phyloP scores from a whole-genome alignment of 2,329 filamentous ascomycete genomes.

The Fusarium dimerum region DNA sequence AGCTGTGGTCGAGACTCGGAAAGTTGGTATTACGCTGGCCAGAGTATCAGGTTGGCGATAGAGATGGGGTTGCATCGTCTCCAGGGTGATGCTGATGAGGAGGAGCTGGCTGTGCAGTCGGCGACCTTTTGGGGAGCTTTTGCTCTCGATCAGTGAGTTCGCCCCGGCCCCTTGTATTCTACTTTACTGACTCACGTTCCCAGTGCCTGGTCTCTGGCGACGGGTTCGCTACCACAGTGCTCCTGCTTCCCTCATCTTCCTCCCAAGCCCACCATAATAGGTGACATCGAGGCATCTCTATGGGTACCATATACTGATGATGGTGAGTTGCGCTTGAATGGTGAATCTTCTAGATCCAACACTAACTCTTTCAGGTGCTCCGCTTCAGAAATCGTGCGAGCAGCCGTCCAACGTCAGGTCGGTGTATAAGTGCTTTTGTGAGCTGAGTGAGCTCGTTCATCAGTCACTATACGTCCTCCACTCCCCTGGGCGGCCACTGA shows the following conservation, averaged over 20 bases:
- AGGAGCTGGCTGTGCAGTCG: conserved; percentile 58
- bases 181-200: background rate
- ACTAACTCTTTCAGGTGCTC: conserved; percentile 43
- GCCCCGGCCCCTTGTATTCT: background rate
- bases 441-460: conserved; percentile 73
- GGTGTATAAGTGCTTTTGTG: conserved; percentile 68
- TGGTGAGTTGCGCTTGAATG: conserved; percentile 42
- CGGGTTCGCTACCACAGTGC: conserved; percentile 61
- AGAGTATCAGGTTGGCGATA: conserved; percentile 70
- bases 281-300: conserved; percentile 58
- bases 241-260: conserved; percentile 58
- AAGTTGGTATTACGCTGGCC: conserved; percentile 71
- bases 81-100: conserved; percentile 49
- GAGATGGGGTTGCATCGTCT: conserved; percentile 69
- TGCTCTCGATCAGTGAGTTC: conserved; percentile 63
- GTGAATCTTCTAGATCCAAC: background rate
- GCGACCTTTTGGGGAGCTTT: conserved; percentile 65
- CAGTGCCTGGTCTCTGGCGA: conserved; percentile 67
- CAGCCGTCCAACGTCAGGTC: conserved; percentile 69
- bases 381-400: conserved; percentile 55
- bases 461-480: conserved; percentile 72
- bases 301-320: conserved; percentile 62
- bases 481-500: conserved; percentile 66
- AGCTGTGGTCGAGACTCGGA: conserved; percentile 72
- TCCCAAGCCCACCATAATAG: conserved; percentile 61